These are phyloP conservation scores for Yamadazyma conglobata DNA, from an alignment of 1,139 yeast species.

Conservation along the genomic window DNA sequence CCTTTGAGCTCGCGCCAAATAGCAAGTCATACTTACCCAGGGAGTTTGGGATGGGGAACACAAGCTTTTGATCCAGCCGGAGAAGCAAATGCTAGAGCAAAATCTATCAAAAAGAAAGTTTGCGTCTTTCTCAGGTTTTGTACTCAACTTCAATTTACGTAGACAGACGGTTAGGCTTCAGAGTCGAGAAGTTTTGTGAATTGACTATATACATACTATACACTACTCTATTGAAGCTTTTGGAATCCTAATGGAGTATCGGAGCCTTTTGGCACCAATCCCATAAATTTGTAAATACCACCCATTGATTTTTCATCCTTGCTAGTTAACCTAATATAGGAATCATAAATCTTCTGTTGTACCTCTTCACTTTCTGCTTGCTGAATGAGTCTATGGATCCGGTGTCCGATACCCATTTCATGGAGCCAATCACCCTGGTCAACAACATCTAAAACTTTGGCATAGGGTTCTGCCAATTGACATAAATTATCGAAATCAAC, in stretches of 20 bases:
- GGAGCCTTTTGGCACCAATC: constrained; percentile 51
- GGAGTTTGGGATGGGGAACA: too few species aligned
- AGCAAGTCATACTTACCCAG: too few species aligned
- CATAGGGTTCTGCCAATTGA: constrained; percentile 18
- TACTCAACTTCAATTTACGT: too few species aligned
- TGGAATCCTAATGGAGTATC: constrained; percentile 34
- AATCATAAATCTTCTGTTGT: constrained; percentile 48
- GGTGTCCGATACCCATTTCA: constrained; percentile 69
- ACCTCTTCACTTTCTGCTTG: constrained; percentile 28
- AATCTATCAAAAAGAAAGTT: too few species aligned
- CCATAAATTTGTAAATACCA: constrained; percentile 68
- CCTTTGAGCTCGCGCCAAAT: too few species aligned
- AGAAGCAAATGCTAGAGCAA: too few species aligned
- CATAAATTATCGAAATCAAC: constrained; percentile 70
- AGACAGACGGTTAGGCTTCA: too few species aligned
- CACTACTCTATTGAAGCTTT: constrained; percentile 8
- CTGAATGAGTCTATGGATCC: constrained; percentile 53
- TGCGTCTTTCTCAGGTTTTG: too few species aligned
- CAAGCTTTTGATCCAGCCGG: too few species aligned
- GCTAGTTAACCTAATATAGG: constrained; percentile 64
- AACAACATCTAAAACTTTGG: constrained; percentile 51
- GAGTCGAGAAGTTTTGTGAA: too few species aligned
- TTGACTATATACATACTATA: too few species aligned
- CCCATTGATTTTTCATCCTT: constrained; percentile 71
- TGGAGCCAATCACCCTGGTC: constrained; percentile 83